A percentile compares a stretch with the other conserved stretches of the same genome.
These are phyloP conservation scores for Pythium plurisporium DNA, from an alignment of 352 stramenopile genomes.

Conservation along the genomic window DNA sequence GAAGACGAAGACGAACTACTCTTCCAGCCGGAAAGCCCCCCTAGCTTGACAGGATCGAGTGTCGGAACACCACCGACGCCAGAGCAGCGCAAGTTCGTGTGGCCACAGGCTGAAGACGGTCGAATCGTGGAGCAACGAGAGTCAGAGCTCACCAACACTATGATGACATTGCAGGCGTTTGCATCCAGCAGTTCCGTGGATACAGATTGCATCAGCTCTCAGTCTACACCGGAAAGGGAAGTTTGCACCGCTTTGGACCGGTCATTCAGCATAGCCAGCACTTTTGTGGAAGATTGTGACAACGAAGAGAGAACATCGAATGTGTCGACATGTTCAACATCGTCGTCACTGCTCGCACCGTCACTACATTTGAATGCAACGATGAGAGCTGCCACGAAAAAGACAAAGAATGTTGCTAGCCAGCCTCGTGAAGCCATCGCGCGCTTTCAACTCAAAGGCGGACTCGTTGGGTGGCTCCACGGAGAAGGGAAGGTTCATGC, in stretches of 20 bases:
- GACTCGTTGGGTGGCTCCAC: constrained; percentile 57
- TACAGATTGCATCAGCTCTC: background rate
- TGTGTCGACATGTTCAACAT: background rate
- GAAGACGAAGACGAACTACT: constrained; percentile 17
- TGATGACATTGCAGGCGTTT: background rate
- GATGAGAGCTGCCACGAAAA: constrained; percentile 33
- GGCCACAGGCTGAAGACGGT: background rate
- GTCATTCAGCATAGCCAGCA: constrained; percentile 3
- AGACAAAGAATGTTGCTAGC: constrained; percentile 29
- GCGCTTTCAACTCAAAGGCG: constrained; percentile 59
- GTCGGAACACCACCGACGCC: constrained; percentile 14
- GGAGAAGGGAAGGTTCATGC: constrained; percentile 29
- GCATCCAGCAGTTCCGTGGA: background rate
- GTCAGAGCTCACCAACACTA: background rate
- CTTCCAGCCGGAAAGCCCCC: constrained; percentile 16
- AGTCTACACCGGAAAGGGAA: too few relatives aligned
- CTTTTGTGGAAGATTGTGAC: constrained; percentile 4
- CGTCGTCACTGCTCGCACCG: background rate
- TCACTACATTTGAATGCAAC: constrained; percentile 6
- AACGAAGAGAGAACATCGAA: constrained; percentile 2
- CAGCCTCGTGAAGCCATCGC: constrained; percentile 38
- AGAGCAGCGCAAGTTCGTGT: constrained; percentile 15
- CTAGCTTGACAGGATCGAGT: constrained; percentile 3
- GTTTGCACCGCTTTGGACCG: background rate
- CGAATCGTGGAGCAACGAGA: background rate